Base-by-base conservation (phyloP, 192 early-diverging fungal genomes). In the Linnemannia elongata region DNA sequence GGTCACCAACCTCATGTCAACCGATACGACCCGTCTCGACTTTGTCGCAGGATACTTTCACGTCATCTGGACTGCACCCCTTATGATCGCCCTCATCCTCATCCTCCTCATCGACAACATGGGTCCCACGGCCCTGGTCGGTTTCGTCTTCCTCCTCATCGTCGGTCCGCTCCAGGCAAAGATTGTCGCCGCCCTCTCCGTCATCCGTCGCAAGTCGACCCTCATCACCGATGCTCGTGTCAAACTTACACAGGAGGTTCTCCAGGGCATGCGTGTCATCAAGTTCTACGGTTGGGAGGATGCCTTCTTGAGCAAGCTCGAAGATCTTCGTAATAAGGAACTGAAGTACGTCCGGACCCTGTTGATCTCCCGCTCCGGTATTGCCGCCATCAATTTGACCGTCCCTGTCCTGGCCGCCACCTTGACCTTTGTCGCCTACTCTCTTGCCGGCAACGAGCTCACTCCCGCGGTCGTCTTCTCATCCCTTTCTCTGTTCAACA, bases 401-500 rank as follows among this genome's bases (percentile, higher is more conserved):
- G 80, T 91, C 6, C 79, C 89, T 0, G 87, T 88, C 6, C 49
- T 91, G 39, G 90, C 77, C 12, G 91, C 89, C 85, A 96, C 69
- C 74, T 94, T 44, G 79, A 79, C 92, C 76, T 88, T 88, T 89
- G 80, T 91, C 42, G 72, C 90, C 85, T 89, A 90, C 90, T 69
- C 76, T 36, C 13, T 74, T 91, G 54, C 89, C 0, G 91, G 90
- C n/a, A 66, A 89, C 20, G 91, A 90, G 20, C 89, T 98, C 44
- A 94, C 93, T 2, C 88, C 94, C 30, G 90, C 90, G 74, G 75
- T 95, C 70, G 94, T 96, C 0, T 99, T 99, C 86, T 97, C 97
- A 2, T 94, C 97, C 4, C 89, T 99, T 57, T 91, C 97, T 1
- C 90, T 99, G n/a, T 98, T 99, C 93, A 98, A 98, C 89, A 89